phyloP scores from a whole-genome alignment of 768 basidiomycete species.

The Mycena maculata region DNA sequence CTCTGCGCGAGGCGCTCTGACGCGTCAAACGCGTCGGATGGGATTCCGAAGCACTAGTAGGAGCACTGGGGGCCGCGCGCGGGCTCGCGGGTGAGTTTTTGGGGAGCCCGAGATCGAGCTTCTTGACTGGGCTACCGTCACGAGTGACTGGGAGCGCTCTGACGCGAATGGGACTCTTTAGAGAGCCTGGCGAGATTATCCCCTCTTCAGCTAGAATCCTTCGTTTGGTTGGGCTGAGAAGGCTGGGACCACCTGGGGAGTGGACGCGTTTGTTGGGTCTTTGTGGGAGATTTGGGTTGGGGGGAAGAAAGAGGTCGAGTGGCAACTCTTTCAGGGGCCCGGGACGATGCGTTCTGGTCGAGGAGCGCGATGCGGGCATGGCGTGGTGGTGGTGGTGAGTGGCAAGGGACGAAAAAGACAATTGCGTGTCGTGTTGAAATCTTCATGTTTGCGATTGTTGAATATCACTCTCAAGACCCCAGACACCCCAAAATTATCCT shows the following conservation, averaged over 20 bases:
- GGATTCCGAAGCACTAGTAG: slow-evolving; percentile 16
- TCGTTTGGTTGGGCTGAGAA: slow-evolving; percentile 75
- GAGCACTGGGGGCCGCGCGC: slow-evolving; percentile 25
- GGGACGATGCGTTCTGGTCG: slow-evolving; percentile 48
- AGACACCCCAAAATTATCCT: too few species aligned
- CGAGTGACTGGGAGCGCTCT: slow-evolving; percentile 56
- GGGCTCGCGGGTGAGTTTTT: slow-evolving; percentile 41
- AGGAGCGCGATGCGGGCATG: slow-evolving; percentile 28
- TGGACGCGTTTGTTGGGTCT: slow-evolving; percentile 68
- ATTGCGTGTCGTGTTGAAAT: background rate
- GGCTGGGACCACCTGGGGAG: slow-evolving; percentile 62
- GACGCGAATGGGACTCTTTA: slow-evolving; percentile 55
- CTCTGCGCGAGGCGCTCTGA: slow-evolving; percentile 23
- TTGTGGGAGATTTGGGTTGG: slow-evolving; percentile 46
- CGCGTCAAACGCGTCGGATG: slow-evolving; percentile 36
- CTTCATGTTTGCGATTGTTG: background rate
- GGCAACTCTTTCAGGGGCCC: slow-evolving; percentile 74
- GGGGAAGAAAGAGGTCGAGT: slow-evolving; percentile 63
- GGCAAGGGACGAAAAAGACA: slow-evolving; percentile 6
- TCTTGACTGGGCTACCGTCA: slow-evolving; percentile 58
- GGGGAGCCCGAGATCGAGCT: slow-evolving; percentile 62
- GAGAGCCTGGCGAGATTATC: slow-evolving; percentile 51
- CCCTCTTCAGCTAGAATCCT: slow-evolving; percentile 71
- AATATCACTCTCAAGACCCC: too few species aligned
- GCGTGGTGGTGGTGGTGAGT: slow-evolving; percentile 8